phyloP scores from a whole-genome alignment of 805 yeast genomes.

The Yamadazyma laniorum region DNA sequence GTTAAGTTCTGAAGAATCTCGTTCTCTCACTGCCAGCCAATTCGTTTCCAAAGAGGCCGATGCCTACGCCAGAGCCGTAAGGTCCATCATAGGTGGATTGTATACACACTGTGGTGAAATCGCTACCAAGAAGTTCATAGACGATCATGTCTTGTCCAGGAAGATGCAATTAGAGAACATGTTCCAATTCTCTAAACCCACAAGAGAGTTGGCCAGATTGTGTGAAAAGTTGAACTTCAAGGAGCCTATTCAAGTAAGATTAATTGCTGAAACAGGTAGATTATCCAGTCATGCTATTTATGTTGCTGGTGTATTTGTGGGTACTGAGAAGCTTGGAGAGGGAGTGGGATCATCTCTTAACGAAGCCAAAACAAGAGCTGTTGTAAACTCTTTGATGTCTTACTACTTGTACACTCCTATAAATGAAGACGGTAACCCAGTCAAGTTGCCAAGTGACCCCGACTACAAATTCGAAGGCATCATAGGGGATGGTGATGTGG shows the following conservation, averaged over 20 bases:
- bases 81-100: conserved; percentile 80
- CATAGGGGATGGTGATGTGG: conserved; percentile 45
- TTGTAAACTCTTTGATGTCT: conserved; percentile 83
- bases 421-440: conserved; percentile 37
- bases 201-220: conserved; percentile 74
- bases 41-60: conserved; percentile 37
- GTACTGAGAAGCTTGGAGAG: conserved; percentile 81
- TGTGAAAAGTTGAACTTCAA: conserved; percentile 73
- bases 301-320: conserved; percentile 89
- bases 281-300: conserved; percentile 77
- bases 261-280: conserved; percentile 93
- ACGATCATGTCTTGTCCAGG: conserved; percentile 76
- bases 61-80: conserved; percentile 67
- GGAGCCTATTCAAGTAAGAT: conserved; percentile 69
- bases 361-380: conserved; percentile 91
- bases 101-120: conserved; percentile 71
- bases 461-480: conserved; percentile 40
- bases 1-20: conserved; percentile 26
- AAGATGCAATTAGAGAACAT: conserved; percentile 69
- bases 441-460: conserved; percentile 61
- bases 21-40: conserved; percentile 11
- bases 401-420: conserved; percentile 91
- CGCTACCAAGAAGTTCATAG: conserved; percentile 65
- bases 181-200: conserved; percentile 82
- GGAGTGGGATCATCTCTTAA: conserved; percentile 88